Base-by-base conservation (phyloP, 2,329 filamentous ascomycete genomes). In the Trichophyton equinum region DNA sequence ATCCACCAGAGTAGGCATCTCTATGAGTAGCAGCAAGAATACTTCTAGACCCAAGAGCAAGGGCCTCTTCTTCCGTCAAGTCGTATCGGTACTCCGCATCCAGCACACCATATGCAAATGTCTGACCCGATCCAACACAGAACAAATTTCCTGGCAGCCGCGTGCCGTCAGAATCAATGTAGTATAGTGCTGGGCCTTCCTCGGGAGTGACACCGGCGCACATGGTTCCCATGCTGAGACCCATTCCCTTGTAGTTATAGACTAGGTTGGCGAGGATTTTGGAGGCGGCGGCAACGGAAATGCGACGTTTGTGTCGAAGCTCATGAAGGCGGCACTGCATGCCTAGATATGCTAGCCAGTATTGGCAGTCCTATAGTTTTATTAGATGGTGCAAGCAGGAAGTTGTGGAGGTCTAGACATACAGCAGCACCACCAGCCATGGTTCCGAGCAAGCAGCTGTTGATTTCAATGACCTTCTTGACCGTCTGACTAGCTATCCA, bases 401-500 rank as follows among this genome's bases (percentile, higher is more conserved):
- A 25, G n/a, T 4, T 7, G 18, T 13, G 22, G 20, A n/a, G 27
- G n/a, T 18, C 8, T 7, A 33, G 62, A 76, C 83, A 73, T 78
- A 87, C 85, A 76, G 94, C 94, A 72, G 94, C 94, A 78, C 94
- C 94, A 76, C 94, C 94, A 65, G 94, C 94, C 92, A 99, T 96
- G 68, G 94, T 99, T 66, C 94, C 94, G 71, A 99, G 79, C 76
- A 99, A 82, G 76, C 87, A 88, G 77, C 82, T 89, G 81, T 96
- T 96, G 81, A 96, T 96, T 82, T 96, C 91, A 73, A 99, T 97
- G 68, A 99, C 94, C 83, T 99, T 99, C 85, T 99, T 99, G 73
- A 99, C 94, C 60, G 94, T 99, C 82, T 99, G 94, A 78, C 89
- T 95, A 67, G 94, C 94, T 77, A 99, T 99, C 94, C 94, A 99